Conservation (phyloP, 768 basidiomycete genomes). For the Leccinum obscurum region DNA sequence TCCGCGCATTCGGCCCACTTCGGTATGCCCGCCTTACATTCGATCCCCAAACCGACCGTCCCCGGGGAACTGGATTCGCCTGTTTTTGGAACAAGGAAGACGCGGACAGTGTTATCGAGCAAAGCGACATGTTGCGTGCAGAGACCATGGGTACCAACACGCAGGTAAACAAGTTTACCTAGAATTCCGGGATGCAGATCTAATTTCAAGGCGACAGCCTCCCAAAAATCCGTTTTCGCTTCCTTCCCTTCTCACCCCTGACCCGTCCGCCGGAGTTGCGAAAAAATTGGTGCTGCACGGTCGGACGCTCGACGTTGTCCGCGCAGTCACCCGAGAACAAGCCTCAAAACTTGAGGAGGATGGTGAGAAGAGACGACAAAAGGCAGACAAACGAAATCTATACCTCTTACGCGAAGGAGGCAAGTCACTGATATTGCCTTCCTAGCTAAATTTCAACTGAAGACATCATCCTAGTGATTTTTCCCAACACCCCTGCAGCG, state of each 20-base stretch:
- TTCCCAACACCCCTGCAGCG: slow-evolving; percentile 84
- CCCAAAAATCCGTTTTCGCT: slow-evolving; percentile 85
- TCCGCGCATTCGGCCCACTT: slow-evolving; percentile 88
- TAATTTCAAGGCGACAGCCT: slow-evolving; percentile 34
- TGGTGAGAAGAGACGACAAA: slow-evolving; percentile 80
- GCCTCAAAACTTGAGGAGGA: slow-evolving; percentile 88
- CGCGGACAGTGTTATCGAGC: slow-evolving; percentile 80
- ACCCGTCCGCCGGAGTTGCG: slow-evolving; percentile 85
- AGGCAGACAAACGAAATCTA: slow-evolving; percentile 93
- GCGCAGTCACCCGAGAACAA: slow-evolving; percentile 87
- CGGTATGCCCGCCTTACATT: slow-evolving; percentile 91
- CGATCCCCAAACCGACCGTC: slow-evolving; percentile 80
- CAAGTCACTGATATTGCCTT: slow-evolving; percentile 30
- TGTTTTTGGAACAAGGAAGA: slow-evolving; percentile 96
- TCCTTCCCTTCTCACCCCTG: slow-evolving; percentile 89
- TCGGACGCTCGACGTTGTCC: slow-evolving; percentile 85
- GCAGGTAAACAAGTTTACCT: slow-evolving; percentile 31
- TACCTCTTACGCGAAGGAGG: slow-evolving; percentile 97
- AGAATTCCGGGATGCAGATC: background rate
- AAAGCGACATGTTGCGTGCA: slow-evolving; percentile 68
- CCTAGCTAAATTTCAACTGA: background rate
- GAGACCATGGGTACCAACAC: slow-evolving; percentile 57
- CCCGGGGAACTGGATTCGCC: slow-evolving; percentile 93
- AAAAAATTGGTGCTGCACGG: slow-evolving; percentile 87
- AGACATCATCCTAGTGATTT: slow-evolving; percentile 64